These are phyloP conservation scores for Chondrus crispus DNA, from an alignment of 23 red algal species.

Conservation along the genomic window DNA sequence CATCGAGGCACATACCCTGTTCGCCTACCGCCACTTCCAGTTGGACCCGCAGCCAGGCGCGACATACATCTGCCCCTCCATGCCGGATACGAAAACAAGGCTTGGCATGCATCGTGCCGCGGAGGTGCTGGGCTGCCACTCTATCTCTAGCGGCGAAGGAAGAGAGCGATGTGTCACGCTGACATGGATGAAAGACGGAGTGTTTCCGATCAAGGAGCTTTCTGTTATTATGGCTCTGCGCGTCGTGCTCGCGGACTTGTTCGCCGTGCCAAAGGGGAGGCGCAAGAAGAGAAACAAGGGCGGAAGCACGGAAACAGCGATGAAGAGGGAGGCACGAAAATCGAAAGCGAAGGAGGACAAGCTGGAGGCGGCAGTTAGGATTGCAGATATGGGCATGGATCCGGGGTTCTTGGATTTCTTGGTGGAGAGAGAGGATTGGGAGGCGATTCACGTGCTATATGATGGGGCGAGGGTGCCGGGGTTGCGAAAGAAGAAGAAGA, in stretches of 20 bases:
- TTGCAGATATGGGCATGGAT: background rate
- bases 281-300: no score
- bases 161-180: background rate
- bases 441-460: background rate
- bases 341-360: background rate
- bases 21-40: background rate
- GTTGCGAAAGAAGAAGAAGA: background rate
- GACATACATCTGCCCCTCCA: background rate
- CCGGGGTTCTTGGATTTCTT: background rate
- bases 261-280: no score
- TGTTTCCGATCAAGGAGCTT: background rate
- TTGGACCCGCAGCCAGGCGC: background rate
- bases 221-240: background rate
- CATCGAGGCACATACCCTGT: background rate
- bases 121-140: slow-evolving; percentile 7
- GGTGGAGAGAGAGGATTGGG: background rate
- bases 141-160: background rate
- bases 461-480: background rate
- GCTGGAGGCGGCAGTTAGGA: background rate
- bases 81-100: background rate
- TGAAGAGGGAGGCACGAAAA: background rate
- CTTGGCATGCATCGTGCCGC: slow-evolving; percentile 34
- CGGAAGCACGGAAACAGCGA: no score
- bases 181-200: background rate
- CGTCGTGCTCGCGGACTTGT: background rate